phyloP scores from a whole-genome alignment of 768 basidiomycete species.

The Tricholoma terreum region DNA sequence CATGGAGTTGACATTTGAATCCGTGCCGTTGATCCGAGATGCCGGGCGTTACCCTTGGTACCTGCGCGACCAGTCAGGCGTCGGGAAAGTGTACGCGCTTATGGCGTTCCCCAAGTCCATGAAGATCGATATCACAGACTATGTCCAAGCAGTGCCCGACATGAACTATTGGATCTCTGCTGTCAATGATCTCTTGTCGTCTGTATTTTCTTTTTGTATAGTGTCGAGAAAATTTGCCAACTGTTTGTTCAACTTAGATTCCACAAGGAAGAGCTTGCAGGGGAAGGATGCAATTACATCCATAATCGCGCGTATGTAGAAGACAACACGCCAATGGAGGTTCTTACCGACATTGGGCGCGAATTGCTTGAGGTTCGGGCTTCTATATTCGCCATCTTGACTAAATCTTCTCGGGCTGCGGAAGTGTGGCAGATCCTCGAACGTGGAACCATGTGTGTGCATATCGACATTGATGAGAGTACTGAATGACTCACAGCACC shows the following conservation, averaged over 20 bases:
- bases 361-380: slow-evolving; percentile 10
- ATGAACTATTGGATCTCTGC: slow-evolving; percentile 13
- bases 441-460: slow-evolving; percentile 10
- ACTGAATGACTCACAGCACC: no score
- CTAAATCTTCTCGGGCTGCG: slow-evolving; percentile 1
- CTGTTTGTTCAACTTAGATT: no score
- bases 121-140: neutral
- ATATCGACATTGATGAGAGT: no score
- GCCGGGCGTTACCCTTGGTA: neutral
- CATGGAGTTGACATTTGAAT: slow-evolving; percentile 2
- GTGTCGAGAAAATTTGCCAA: no score
- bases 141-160: slow-evolving; percentile 1
- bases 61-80: slow-evolving; percentile 3
- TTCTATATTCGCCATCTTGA: neutral
- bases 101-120: neutral
- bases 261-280: slow-evolving; percentile 19
- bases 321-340: neutral
- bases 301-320: slow-evolving; percentile 9
- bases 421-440: slow-evolving; percentile 12
- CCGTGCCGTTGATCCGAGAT: neutral
- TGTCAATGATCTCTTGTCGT: slow-evolving; percentile 12
- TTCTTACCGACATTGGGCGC: slow-evolving; percentile 10
- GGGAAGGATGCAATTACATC: slow-evolving; percentile 14
- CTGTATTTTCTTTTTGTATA: neutral
- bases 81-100: slow-evolving; percentile 1